Evolutionary conservation across 2,329 filamentous ascomycete genomes (phyloP), one percentile per base, ranked within the genome.

Genomic region (Aspergillus unguis): DNA sequence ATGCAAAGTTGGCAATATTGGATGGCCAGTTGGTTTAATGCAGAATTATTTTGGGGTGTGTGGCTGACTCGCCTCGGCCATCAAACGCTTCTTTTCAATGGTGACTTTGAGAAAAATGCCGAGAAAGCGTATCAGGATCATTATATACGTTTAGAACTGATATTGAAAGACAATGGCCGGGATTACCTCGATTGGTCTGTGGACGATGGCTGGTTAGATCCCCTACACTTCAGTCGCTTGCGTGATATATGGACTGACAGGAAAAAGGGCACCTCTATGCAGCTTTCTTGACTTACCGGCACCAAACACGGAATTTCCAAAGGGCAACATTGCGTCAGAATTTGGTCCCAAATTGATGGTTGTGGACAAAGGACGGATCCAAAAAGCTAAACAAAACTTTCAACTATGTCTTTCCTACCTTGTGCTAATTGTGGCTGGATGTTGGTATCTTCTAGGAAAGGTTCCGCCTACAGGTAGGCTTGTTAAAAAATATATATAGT

Each of bases 31-130:
- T n/a, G n/a, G n/a, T n/a, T n/a, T 17, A 40, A 49, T 40, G 32
- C 48, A 5, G 53, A 56, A 44, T 36, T 59, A 26, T 59, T 52
- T 23, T n/a, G n/a, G n/a, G n/a, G n/a, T n/a, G n/a, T n/a, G n/a
- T n/a, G n/a, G n/a, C n/a, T n/a, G n/a, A n/a, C n/a, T n/a, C n/a
- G n/a, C n/a, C 47, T 46, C 2, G 43, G 29, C 4, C 11, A 10
- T 11, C 7, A 38, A 23, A 38, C 11, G 36, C 26, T 38, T 11
- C 11, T 38, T 25, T 38, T 33, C 32, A 33, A 38, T 23, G 36
- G 17, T n/a, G 17, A 25, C 11, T 38, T 38, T 3, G n/a, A 38
- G 36, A 38, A 11, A 11, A 38, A 38, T 38, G 36, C 32, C 32
- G 32, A 33, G 32, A 33, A 7, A 33, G 32, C 32, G 32, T 33